A percentile compares a stretch with the other conserved stretches of the same genome.
phyloP scores from a whole-genome alignment of 139 green algal species.

The Tetraselmis striata region DNA sequence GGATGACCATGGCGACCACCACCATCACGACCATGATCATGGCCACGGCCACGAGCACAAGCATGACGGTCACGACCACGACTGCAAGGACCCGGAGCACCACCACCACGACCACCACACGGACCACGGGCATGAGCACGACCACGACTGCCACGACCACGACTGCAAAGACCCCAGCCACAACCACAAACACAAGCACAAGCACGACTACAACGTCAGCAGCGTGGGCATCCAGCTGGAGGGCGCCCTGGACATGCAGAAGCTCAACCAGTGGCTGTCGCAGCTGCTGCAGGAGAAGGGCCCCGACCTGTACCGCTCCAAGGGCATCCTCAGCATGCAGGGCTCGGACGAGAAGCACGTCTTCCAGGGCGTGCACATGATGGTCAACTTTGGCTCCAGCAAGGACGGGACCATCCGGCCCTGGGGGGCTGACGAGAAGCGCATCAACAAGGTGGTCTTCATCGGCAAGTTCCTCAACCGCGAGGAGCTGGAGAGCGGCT shows the following conservation, averaged over 20 bases:
- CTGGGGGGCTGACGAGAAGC: slow-evolving; percentile 52
- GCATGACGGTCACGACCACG: not conserved
- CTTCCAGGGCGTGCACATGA: slow-evolving; percentile 83
- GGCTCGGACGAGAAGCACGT: slow-evolving; percentile 64
- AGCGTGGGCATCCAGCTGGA: slow-evolving; percentile 57
- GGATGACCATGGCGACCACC: slow-evolving; percentile 22
- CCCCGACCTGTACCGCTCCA: slow-evolving; percentile 72
- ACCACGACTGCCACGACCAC: not conserved
- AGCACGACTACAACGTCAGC: slow-evolving; percentile 62
- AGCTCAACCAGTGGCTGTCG: slow-evolving; percentile 67
- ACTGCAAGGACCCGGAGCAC: slow-evolving; percentile 16
- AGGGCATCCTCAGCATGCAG: slow-evolving; percentile 65
- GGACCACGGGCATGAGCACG: slow-evolving; percentile 8
- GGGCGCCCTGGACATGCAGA: slow-evolving; percentile 50
- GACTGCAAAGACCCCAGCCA: slow-evolving; percentile 10
- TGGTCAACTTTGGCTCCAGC: slow-evolving; percentile 67
- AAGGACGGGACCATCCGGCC: slow-evolving; percentile 51
- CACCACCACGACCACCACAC: slow-evolving; percentile 18
- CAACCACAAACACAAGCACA: slow-evolving; percentile 42
- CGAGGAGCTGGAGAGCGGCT: slow-evolving; percentile 66
- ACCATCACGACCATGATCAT: slow-evolving; percentile 24
- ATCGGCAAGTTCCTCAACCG: slow-evolving; percentile 89
- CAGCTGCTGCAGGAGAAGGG: slow-evolving; percentile 53
- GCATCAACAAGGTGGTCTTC: slow-evolving; percentile 81
- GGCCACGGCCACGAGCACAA: slow-evolving; percentile 12